These are phyloP conservation scores for Pulveroboletus sp. DNA, from an alignment of 768 basidiomycete genomes.

Conservation along the genomic window DNA sequence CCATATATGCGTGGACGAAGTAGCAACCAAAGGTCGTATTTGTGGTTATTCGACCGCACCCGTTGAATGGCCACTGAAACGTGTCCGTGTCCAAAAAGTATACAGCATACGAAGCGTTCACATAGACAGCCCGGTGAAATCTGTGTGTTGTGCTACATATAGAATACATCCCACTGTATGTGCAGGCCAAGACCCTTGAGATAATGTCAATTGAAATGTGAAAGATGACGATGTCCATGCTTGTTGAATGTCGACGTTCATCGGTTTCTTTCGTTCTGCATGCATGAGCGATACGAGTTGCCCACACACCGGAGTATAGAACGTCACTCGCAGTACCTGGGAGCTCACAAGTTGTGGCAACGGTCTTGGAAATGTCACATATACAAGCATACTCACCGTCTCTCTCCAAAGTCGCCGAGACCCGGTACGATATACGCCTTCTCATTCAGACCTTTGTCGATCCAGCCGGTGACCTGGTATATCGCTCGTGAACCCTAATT, in stretches of 20 bases:
- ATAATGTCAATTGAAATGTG: not conserved
- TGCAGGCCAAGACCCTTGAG: not conserved
- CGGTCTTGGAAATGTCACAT: not conserved
- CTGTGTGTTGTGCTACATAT: not conserved
- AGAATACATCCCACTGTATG: too few species aligned
- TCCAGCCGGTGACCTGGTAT: conserved; percentile 86
- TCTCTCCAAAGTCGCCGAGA: conserved; percentile 95
- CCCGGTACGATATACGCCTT: conserved; percentile 90
- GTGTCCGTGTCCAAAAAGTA: not conserved
- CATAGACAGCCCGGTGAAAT: not conserved
- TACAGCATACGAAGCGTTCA: not conserved
- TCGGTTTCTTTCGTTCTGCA: not conserved
- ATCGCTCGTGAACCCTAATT: not conserved
- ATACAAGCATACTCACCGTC: conserved; percentile 47
- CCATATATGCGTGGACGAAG: conserved; percentile 14
- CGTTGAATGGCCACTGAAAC: conserved; percentile 4
- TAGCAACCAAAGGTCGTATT: not conserved
- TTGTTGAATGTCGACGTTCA: not conserved
- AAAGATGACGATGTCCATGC: not conserved
- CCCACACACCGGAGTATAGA: not conserved
- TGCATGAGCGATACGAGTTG: not conserved
- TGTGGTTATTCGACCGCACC: not conserved
- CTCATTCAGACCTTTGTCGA: conserved; percentile 88
- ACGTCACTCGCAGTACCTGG: conserved; percentile 23
- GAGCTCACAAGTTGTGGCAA: not conserved